phyloP scores from a whole-genome alignment of 2,329 filamentous ascomycete species.

The Alternaria atra region DNA sequence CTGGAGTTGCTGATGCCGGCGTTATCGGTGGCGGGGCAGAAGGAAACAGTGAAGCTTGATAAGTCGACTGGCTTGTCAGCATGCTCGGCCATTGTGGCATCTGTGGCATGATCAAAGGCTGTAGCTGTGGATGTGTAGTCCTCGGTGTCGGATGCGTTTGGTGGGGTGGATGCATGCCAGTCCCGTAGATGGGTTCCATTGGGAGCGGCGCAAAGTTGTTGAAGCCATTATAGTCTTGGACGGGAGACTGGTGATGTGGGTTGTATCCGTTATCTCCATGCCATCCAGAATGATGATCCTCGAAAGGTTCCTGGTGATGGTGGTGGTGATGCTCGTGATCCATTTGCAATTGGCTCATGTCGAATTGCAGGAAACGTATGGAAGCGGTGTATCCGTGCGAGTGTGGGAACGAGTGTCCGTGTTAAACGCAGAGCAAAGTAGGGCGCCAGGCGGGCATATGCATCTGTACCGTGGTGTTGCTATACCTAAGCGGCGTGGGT shows the following conservation, averaged over 20 bases:
- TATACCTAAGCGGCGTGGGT: slow-evolving; percentile 43
- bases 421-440: slow-evolving; percentile 34
- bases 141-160: slow-evolving; percentile 38
- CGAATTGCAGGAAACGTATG: slow-evolving; percentile 25
- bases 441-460: slow-evolving; percentile 44
- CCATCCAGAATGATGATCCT: slow-evolving; percentile 47
- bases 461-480: slow-evolving; percentile 38
- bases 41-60: slow-evolving; percentile 50
- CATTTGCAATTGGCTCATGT: slow-evolving; percentile 55
- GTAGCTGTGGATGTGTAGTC: slow-evolving; percentile 52
- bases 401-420: slow-evolving; percentile 37
- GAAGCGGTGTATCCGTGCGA: slow-evolving; percentile 34
- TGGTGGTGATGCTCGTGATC: slow-evolving; percentile 50
- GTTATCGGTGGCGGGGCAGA: slow-evolving; percentile 50
- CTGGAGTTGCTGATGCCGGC: slow-evolving; percentile 51
- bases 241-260: slow-evolving; percentile 51
- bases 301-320: slow-evolving; percentile 45
- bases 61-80: slow-evolving; percentile 54
- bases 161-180: slow-evolving; percentile 51
- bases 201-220: slow-evolving; percentile 48
- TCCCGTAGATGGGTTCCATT: slow-evolving; percentile 52
- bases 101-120: slow-evolving; percentile 52
- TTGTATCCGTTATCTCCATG: slow-evolving; percentile 42
- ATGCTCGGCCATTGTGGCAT: slow-evolving; percentile 54
- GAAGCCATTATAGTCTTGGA: slow-evolving; percentile 53